phyloP scores from a whole-genome alignment of 257 asterid genomes.

The Cinchona pubescens region DNA sequence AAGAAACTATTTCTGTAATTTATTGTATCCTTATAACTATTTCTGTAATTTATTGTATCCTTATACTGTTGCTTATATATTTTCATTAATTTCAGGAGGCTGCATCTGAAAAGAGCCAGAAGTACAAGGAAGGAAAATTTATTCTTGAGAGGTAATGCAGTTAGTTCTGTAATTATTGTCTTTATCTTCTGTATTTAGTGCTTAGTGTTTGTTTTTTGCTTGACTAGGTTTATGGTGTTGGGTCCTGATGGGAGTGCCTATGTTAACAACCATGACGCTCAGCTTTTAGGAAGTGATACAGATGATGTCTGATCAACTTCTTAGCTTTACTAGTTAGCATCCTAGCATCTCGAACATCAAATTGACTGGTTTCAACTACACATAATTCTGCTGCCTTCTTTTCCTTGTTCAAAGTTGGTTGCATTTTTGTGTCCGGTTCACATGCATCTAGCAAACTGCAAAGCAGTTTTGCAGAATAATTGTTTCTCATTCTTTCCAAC shows the following conservation, averaged over 20 bases:
- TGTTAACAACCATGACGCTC: conserved; percentile 37
- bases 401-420: neutral
- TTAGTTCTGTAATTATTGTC: neutral
- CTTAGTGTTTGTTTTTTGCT: conserved; percentile 2
- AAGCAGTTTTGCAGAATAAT: conserved; percentile 24
- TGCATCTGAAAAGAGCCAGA: conserved; percentile 56
- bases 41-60: neutral
- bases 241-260: conserved; percentile 75
- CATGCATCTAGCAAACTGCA: conserved; percentile 7
- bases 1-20: neutral
- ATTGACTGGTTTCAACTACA: conserved; percentile 19
- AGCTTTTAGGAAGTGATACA: conserved; percentile 47
- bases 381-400: conserved; percentile 5
- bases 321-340: conserved; percentile 3
- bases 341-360: conserved; percentile 9
- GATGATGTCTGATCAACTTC: conserved; percentile 35
- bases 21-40: neutral
- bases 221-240: conserved; percentile 59
- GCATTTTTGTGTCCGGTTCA: neutral
- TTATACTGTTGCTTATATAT: neutral
- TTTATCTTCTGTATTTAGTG: neutral
- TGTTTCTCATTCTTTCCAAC: conserved; percentile 7
- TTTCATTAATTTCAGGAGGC: conserved; percentile 39
- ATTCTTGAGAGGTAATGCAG: conserved; percentile 73
- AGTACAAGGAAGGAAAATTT: conserved; percentile 76